Evolutionary conservation across 345 rosid genomes (phyloP).

Genomic region (Euclidium syriacum): DNA sequence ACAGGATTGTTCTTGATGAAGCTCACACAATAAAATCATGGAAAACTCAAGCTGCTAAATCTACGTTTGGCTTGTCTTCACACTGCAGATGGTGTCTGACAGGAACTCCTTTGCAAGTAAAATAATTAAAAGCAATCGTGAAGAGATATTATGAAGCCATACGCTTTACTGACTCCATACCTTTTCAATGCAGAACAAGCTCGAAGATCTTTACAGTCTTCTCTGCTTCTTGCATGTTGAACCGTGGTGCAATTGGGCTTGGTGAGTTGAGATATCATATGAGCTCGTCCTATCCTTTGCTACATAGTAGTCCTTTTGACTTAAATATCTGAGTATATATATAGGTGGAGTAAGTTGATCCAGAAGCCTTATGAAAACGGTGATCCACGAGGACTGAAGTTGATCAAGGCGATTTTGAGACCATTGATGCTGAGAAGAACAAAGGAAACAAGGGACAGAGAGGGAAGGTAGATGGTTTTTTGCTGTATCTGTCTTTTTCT

Average conservation of each 20-base stretch:
- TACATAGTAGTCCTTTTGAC: neutral
- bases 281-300: neutral
- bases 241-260: slow-evolving; percentile 75
- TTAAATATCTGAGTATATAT: neutral
- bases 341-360: slow-evolving; percentile 63
- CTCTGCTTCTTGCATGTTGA: slow-evolving; percentile 67
- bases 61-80: slow-evolving; percentile 44
- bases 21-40: slow-evolving; percentile 63
- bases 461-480: slow-evolving; percentile 44
- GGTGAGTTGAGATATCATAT: slow-evolving; percentile 32
- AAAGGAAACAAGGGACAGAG: slow-evolving; percentile 57
- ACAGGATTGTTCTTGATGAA: slow-evolving; percentile 65
- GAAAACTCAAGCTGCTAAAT: slow-evolving; percentile 48
- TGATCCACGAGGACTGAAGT: slow-evolving; percentile 50
- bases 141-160: neutral
- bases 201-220: slow-evolving; percentile 66
- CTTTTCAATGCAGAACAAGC: slow-evolving; percentile 44
- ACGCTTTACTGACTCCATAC: neutral
- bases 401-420: slow-evolving; percentile 57
- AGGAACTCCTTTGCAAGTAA: slow-evolving; percentile 68
- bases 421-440: slow-evolving; percentile 70
- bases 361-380: slow-evolving; percentile 67
- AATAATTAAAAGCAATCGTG: neutral
- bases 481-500: neutral
- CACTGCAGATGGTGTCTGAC: slow-evolving; percentile 75